Evolutionary conservation across 495 filamentous ascomycete genomes (phyloP), one percentile per base, ranked within the genome.

Genomic region (Penicillium verhagenii): DNA sequence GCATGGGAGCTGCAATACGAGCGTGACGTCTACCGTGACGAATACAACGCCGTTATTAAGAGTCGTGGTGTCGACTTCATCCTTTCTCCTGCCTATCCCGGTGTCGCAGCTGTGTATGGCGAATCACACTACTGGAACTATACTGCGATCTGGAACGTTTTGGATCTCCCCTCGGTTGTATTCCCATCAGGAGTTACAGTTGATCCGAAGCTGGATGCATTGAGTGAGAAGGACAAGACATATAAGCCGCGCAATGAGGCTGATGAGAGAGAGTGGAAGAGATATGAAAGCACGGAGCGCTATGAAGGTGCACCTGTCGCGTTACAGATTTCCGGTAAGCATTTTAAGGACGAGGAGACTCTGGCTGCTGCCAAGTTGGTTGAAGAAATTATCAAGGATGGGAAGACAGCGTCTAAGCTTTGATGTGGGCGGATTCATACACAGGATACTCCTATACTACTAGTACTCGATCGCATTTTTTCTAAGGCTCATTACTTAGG

Each of bases 91-190:
- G 79, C 75, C 0, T 81, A 79, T 13, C 79, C 81, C 1, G 79
- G 84, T 13, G 78, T 77, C 0, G 86, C 88, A 1, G 78, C 83
- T 5, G 77, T 76, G 47, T 76, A 86, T 44, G 80, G 81, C 29
- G 82, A 81, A 13, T 73, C 80, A 0, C 78, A 79, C 14, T 89
- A 87, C 63, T 89, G 86, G 87, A 78, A 79, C 13, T 92, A 90
- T 49, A 89, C 86, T 0, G 72, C 76, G 3, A 82, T 88, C 54
- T 92, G 87, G 86, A 91, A 92, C 59, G 59, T 89, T 31, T 68
- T 90, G 0, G 86, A 90, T 61, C 85, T 86, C 56, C 88, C 85
- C 9, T 79, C 77, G 19, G 66, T 74, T 3, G 71, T 83, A 0
- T 85, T 88, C 59, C 84, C 84, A 0, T 68, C 66, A 0, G 76